Evolutionary conservation across 1,284 basidiomycete genomes (phyloP).

Genomic region (Phellinidium pouzarii): DNA sequence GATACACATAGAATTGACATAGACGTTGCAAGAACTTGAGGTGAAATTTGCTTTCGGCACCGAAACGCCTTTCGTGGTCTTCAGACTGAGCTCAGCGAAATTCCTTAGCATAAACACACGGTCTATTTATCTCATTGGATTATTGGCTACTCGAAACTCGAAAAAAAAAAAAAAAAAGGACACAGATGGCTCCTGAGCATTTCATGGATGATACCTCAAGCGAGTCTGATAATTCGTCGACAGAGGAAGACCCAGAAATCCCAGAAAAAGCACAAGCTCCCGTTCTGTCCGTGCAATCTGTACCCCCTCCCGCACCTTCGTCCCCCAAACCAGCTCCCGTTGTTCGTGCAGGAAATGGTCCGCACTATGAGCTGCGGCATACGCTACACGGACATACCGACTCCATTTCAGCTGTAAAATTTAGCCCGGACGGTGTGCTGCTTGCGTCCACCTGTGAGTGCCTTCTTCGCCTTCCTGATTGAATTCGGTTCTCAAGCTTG

Average conservation of each 20-base stretch:
- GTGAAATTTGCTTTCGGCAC: too few species aligned
- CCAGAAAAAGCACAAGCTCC: constrained; percentile 45
- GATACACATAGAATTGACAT: neutral
- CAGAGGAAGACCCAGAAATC: constrained; percentile 73
- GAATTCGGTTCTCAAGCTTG: neutral
- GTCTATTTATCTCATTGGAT: too few species aligned
- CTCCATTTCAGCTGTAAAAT: constrained; percentile 78
- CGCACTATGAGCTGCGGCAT: constrained; percentile 64
- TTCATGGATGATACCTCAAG: constrained; percentile 57
- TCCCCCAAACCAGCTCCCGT: constrained; percentile 20
- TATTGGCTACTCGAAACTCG: neutral
- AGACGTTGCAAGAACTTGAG: neutral
- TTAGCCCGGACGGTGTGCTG: constrained; percentile 73
- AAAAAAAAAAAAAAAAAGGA: too few species aligned
- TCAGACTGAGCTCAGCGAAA: too few species aligned
- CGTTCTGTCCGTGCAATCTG: constrained; percentile 14
- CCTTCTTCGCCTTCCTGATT: neutral
- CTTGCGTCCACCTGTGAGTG: constrained; percentile 71
- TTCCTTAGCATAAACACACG: too few species aligned
- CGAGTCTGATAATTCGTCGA: constrained; percentile 72
- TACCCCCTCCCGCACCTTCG: constrained; percentile 23
- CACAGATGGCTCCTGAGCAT: constrained; percentile 1
- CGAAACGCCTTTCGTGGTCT: too few species aligned
- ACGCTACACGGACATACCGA: constrained; percentile 65
- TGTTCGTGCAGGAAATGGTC: constrained; percentile 40